Evolutionary conservation across 2,329 filamentous ascomycete species (phyloP).

Genomic region (Phaeosphaeria sp.): DNA sequence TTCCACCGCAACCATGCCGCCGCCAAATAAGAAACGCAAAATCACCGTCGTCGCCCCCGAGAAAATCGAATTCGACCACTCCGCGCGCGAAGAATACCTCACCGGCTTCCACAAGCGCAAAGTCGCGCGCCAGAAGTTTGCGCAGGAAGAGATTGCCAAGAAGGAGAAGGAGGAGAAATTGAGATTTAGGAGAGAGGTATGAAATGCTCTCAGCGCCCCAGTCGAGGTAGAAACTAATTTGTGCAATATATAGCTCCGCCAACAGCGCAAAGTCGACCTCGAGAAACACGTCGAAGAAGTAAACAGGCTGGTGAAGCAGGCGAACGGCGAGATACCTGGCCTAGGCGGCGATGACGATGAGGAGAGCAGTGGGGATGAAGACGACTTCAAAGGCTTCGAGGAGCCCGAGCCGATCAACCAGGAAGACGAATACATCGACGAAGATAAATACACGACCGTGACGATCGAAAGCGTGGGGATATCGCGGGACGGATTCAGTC

Average conservation of each 20-base stretch:
- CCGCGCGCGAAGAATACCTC: conserved; percentile 82
- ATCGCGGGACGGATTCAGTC: conserved; percentile 74
- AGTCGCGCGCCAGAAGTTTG: conserved; percentile 80
- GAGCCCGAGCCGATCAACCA: conserved; percentile 71
- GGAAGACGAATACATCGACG: conserved; percentile 94
- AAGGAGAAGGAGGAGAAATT: conserved; percentile 80
- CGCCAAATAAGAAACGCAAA: conserved; percentile 43
- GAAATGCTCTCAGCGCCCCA: conserved; percentile 15
- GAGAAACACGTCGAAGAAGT: conserved; percentile 82
- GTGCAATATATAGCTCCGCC: conserved; percentile 68
- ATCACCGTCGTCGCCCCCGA: conserved; percentile 62
- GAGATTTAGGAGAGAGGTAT: conserved; percentile 76
- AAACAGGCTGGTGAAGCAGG: conserved; percentile 71
- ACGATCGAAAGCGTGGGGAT: conserved; percentile 89
- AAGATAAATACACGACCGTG: conserved; percentile 94
- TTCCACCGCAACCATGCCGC: conserved; percentile 18
- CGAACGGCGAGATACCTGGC: conserved; percentile 53
- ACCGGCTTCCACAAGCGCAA: conserved; percentile 98
- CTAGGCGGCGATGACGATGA: conserved; percentile 43
- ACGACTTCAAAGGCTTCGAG: conserved; percentile 44
- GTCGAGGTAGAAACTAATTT: neutral
- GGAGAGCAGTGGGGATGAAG: conserved; percentile 65
- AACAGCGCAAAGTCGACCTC: conserved; percentile 81
- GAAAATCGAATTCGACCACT: conserved; percentile 84
- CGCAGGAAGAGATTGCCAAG: conserved; percentile 80